Conservation (phyloP, 495 filamentous ascomycete genomes). For the Arthonia radiata region DNA sequence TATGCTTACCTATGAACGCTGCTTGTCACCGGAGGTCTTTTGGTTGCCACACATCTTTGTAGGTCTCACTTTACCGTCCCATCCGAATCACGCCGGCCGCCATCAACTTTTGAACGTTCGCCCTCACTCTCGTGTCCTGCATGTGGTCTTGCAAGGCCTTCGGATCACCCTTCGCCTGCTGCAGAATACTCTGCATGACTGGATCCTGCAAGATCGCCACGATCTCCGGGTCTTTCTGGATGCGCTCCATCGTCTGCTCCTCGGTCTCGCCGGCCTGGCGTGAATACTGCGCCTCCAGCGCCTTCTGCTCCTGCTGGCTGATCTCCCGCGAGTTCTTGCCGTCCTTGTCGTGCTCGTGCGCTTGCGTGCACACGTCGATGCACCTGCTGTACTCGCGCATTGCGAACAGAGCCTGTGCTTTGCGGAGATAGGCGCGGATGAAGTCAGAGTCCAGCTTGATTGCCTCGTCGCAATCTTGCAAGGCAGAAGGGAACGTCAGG, state of each 20-base stretch:
- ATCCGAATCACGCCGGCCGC: too few relatives aligned
- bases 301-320: conserved; percentile 83
- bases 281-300: conserved; percentile 68
- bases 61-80: too few relatives aligned
- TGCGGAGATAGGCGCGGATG: conserved; percentile 84
- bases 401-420: conserved; percentile 74
- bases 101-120: conserved; percentile 78
- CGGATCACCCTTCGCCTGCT: conserved; percentile 85
- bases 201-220: conserved; percentile 81
- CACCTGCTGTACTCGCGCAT: conserved; percentile 96
- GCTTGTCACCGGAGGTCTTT: too few relatives aligned
- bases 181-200: conserved; percentile 91
- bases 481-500: conserved; percentile 76
- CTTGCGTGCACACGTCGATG: conserved; percentile 68
- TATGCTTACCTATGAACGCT: too few relatives aligned
- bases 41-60: too few relatives aligned
- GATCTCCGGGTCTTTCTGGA: conserved; percentile 87
- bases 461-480: conserved; percentile 78
- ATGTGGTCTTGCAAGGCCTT: conserved; percentile 86
- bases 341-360: conserved; percentile 46
- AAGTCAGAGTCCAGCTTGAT: conserved; percentile 81
- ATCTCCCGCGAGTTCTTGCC: conserved; percentile 69
- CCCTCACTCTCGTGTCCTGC: conserved; percentile 62
- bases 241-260: conserved; percentile 79
- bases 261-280: conserved; percentile 85